Conservation (phyloP, 2,329 filamentous ascomycete species). For the Ascochyta rabiei region DNA sequence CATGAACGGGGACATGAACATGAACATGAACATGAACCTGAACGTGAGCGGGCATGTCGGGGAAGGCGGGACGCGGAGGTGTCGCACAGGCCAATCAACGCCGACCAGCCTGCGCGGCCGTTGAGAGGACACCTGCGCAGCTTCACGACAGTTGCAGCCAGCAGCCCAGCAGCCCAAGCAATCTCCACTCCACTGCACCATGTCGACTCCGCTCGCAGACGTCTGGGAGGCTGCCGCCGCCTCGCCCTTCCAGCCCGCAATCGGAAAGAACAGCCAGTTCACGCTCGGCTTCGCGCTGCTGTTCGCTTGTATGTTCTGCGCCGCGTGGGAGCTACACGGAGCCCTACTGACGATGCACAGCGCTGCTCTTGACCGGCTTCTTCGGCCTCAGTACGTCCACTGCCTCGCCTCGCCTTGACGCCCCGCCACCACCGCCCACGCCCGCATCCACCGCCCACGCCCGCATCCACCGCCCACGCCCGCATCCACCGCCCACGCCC, state of each 20-base stretch:
- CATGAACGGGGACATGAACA: no score
- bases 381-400: slow-evolving; percentile 79
- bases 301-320: slow-evolving; percentile 60
- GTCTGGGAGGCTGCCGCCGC: slow-evolving; percentile 92
- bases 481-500: not conserved
- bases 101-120: slow-evolving; percentile 14
- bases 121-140: slow-evolving; percentile 36
- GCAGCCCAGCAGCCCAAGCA: not conserved
- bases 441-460: not conserved
- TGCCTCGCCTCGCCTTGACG: not conserved
- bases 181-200: slow-evolving; percentile 31
- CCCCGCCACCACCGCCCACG: not conserved
- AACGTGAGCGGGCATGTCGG: slow-evolving; percentile 18
- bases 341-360: slow-evolving; percentile 48
- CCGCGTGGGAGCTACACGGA: not conserved
- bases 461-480: not conserved
- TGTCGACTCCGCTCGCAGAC: slow-evolving; percentile 67
- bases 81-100: slow-evolving; percentile 26
- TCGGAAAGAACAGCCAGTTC: slow-evolving; percentile 87
- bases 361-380: slow-evolving; percentile 72
- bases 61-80: slow-evolving; percentile 23
- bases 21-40: no score
- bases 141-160: slow-evolving; percentile 12
- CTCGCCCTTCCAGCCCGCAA: slow-evolving; percentile 79
- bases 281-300: slow-evolving; percentile 78